These are phyloP conservation scores for Populus ilicifolia DNA, from an alignment of 345 rosid species.

Conservation along the genomic window DNA sequence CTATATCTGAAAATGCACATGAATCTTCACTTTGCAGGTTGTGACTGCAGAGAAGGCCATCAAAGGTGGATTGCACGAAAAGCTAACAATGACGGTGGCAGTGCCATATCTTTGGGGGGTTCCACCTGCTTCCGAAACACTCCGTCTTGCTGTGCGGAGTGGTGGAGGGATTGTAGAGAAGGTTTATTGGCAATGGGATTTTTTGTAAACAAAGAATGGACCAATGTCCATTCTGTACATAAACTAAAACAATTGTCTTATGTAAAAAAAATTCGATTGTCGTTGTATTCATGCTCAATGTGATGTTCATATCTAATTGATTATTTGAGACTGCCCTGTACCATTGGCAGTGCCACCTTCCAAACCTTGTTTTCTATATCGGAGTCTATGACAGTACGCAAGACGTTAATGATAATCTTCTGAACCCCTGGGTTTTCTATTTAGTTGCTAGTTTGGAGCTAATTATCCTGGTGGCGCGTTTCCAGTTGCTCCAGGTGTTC, in stretches of 20 bases:
- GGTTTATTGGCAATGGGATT: constrained; percentile 91
- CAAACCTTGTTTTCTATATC: neutral
- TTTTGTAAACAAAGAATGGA: constrained; percentile 40
- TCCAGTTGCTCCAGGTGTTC: no score
- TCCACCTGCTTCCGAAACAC: constrained; percentile 92
- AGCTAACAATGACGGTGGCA: constrained; percentile 83
- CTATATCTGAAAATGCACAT: neutral
- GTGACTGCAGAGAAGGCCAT: constrained; percentile 75
- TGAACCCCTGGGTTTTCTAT: no score
- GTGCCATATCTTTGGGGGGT: constrained; percentile 97
- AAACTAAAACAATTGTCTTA: constrained; percentile 3
- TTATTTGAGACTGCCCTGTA: neutral
- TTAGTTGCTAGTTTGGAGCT: no score
- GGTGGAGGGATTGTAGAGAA: constrained; percentile 97
- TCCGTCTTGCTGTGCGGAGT: constrained; percentile 78
- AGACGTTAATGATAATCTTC: no score
- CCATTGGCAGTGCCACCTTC: neutral
- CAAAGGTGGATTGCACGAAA: constrained; percentile 82
- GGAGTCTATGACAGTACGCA: no score
- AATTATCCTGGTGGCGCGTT: no score
- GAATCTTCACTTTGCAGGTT: constrained; percentile 35
- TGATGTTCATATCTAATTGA: constrained; percentile 11
- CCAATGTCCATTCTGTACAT: constrained; percentile 28
- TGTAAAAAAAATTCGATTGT: constrained; percentile 30
- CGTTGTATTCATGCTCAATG: neutral